phyloP scores from a whole-genome alignment of 2,329 filamentous ascomycete genomes.

The Colletotrichum sp. region DNA sequence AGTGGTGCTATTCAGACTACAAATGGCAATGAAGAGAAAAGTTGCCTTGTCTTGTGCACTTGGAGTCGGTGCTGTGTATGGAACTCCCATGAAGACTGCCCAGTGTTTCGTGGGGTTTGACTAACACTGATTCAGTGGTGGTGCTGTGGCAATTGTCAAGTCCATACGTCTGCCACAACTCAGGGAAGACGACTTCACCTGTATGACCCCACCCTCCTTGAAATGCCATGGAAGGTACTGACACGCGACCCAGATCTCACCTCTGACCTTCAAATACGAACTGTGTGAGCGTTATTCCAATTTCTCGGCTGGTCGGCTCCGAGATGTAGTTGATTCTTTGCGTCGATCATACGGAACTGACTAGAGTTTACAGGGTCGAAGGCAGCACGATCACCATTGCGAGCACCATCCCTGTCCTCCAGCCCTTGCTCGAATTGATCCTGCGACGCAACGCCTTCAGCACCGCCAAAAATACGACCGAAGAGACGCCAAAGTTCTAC shows the following conservation, averaged over 20 bases:
- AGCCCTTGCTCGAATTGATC: conserved; percentile 26
- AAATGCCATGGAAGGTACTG: neutral
- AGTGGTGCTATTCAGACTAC: conserved; percentile 37
- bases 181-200: conserved; percentile 26
- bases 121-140: conserved; percentile 4
- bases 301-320: neutral
- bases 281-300: conserved; percentile 34
- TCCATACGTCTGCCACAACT: conserved; percentile 37
- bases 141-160: conserved; percentile 33
- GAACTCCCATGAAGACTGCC: neutral
- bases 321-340: neutral
- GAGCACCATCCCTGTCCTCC: conserved; percentile 36
- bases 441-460: neutral
- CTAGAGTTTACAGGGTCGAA: conserved; percentile 29
- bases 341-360: neutral
- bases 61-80: conserved; percentile 42
- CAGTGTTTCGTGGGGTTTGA: neutral
- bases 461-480: neutral
- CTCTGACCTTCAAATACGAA: conserved; percentile 48
- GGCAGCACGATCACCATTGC: conserved; percentile 38
- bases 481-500: neutral
- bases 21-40: conserved; percentile 45
- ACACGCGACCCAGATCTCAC: conserved; percentile 31
- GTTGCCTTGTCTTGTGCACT: conserved; percentile 39
- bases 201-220: neutral